Evolutionary conservation across 495 filamentous ascomycete species (phyloP).

Genomic region (Cenococcum geophilum): DNA sequence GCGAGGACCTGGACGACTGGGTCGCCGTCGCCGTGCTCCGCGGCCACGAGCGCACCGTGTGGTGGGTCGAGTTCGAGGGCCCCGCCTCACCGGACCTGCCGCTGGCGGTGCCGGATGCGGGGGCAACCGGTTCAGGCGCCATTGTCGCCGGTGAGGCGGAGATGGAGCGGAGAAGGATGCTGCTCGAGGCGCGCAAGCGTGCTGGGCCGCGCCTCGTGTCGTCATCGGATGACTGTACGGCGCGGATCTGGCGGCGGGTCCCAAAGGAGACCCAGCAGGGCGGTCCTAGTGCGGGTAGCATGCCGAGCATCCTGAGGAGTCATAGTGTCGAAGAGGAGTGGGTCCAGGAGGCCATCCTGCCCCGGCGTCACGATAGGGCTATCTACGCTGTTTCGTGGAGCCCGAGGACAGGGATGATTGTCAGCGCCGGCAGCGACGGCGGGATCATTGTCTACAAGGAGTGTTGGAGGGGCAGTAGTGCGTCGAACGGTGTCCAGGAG

Average conservation of each 20-base stretch:
- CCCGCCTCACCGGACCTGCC: neutral
- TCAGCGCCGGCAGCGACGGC: slow-evolving; percentile 80
- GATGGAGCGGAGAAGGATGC: slow-evolving; percentile 36
- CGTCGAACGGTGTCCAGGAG: slow-evolving; percentile 37
- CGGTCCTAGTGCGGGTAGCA: slow-evolving; percentile 36
- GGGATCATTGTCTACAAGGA: slow-evolving; percentile 74
- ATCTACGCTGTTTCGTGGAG: slow-evolving; percentile 83
- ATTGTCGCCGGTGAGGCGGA: slow-evolving; percentile 35
- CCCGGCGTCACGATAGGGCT: slow-evolving; percentile 66
- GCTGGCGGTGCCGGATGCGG: slow-evolving; percentile 57
- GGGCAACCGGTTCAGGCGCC: slow-evolving; percentile 22
- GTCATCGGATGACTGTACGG: slow-evolving; percentile 69
- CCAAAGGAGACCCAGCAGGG: slow-evolving; percentile 49
- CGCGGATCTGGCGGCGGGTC: slow-evolving; percentile 68
- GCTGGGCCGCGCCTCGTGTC: slow-evolving; percentile 64
- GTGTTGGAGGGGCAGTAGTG: slow-evolving; percentile 29
- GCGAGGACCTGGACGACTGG: slow-evolving; percentile 91
- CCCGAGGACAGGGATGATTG: slow-evolving; percentile 62
- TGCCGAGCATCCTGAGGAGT: slow-evolving; percentile 77
- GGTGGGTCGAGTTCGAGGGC: slow-evolving; percentile 78
- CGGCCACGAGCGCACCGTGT: slow-evolving; percentile 77
- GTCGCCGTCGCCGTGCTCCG: slow-evolving; percentile 74
- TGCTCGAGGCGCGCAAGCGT: slow-evolving; percentile 38
- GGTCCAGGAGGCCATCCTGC: slow-evolving; percentile 65
- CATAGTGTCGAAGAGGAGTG: slow-evolving; percentile 70